Percentiles rank a stretch among this genome's conserved stretches.
Evolutionary conservation across 176 grass and related monocot species (phyloP).

Genomic region (Eragrostis curvula): DNA sequence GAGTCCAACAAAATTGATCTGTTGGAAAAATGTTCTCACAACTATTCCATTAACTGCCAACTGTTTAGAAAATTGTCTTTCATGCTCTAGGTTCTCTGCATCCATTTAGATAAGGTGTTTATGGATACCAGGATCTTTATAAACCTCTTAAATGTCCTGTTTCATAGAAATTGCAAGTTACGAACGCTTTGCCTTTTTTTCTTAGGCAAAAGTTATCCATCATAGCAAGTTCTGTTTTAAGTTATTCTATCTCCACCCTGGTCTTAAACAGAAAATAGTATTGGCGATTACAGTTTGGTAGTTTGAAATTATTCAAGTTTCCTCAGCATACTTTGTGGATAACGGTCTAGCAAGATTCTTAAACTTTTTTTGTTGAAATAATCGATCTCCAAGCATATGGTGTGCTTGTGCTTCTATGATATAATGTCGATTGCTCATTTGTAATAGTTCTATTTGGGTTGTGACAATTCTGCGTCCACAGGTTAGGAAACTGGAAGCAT

Average conservation of each 20-base stretch:
- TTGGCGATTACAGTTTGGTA: neutral
- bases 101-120: constrained; percentile 1
- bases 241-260: neutral
- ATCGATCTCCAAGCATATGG: neutral
- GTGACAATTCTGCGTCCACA: constrained; percentile 37
- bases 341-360: neutral
- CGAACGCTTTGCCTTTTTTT: neutral
- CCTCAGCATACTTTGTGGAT: neutral
- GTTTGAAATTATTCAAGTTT: neutral
- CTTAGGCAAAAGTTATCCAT: constrained; percentile 4
- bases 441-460: constrained; percentile 14
- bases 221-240: neutral
- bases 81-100: neutral
- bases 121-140: neutral
- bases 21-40: neutral
- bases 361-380: neutral
- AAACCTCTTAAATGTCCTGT: neutral
- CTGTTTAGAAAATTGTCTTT: constrained; percentile 12
- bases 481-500: constrained; percentile 68
- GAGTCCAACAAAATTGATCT: neutral
- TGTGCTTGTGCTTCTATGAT: constrained; percentile 17
- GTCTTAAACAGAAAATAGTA: neutral
- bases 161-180: neutral
- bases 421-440: neutral
- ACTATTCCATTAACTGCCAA: constrained; percentile 4